Evolutionary conservation across 2,329 filamentous ascomycete species (phyloP).

Genomic region (Botrytis porri): DNA sequence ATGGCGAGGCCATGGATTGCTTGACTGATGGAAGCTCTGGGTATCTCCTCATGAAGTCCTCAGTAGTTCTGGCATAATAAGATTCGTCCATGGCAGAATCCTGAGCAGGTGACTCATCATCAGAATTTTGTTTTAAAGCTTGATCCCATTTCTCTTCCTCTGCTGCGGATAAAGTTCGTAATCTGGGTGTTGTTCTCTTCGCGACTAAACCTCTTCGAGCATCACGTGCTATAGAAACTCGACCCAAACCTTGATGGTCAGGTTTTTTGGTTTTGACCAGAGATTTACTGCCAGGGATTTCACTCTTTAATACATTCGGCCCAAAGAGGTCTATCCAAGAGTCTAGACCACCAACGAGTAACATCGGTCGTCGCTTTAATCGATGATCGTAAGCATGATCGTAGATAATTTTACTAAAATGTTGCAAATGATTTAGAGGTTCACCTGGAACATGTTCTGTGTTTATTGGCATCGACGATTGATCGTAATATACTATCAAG

Average conservation of each 20-base stretch:
- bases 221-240: conserved; percentile 48
- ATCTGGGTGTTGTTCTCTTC: conserved; percentile 46
- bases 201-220: conserved; percentile 24
- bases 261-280: conserved; percentile 42
- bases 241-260: conserved; percentile 44
- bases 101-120: conserved; percentile 41
- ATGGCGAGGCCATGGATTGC: conserved; percentile 54
- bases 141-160: conserved; percentile 82
- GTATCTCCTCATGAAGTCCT: conserved; percentile 81
- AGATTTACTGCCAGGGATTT: conserved; percentile 47
- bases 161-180: conserved; percentile 71
- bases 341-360: conserved; percentile 78
- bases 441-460: conserved; percentile 41
- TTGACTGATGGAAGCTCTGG: conserved; percentile 64
- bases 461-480: conserved; percentile 48
- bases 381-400: conserved; percentile 81
- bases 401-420: conserved; percentile 74
- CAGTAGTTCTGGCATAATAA: conserved; percentile 65
- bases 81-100: conserved; percentile 47
- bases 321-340: conserved; percentile 87
- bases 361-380: conserved; percentile 67
- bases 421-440: conserved; percentile 58
- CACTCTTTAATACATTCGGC: conserved; percentile 46
- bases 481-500: conserved; percentile 87
- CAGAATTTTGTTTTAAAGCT: conserved; percentile 63